Evolutionary conservation across 2,329 filamentous ascomycete species (phyloP).

Genomic region (Cladosporium oxysporum): DNA sequence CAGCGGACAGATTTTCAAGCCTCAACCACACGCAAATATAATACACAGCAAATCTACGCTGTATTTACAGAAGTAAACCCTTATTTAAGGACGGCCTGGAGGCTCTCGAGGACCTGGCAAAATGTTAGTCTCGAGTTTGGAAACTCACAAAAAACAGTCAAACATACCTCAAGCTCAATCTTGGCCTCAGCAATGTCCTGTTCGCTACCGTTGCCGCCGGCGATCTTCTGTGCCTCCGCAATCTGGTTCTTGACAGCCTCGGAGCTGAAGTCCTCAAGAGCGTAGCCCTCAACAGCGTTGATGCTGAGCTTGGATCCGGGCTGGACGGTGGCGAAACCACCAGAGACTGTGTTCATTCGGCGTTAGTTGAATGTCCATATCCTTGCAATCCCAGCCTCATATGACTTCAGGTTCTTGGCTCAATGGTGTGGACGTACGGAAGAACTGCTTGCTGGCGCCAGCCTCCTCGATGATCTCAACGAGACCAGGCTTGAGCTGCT

Average conservation of each 20-base stretch:
- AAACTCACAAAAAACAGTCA: background rate
- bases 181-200: conserved; percentile 98
- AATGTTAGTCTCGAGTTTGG: conserved; percentile 14
- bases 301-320: conserved; percentile 94
- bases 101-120: conserved; percentile 74
- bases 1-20: background rate
- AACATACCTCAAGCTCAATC: conserved; percentile 91
- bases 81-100: conserved; percentile 81
- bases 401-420: conserved; percentile 8
- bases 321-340: conserved; percentile 95
- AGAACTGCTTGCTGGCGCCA: conserved; percentile 92
- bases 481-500: conserved; percentile 96
- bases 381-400: background rate
- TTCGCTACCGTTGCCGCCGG: conserved; percentile 85
- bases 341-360: conserved; percentile 66
- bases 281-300: conserved; percentile 94
- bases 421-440: conserved; percentile 67
- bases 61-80: conserved; percentile 29
- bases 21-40: conserved; percentile 19
- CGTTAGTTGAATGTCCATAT: conserved; percentile 15
- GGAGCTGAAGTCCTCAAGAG: conserved; percentile 92
- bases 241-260: conserved; percentile 88
- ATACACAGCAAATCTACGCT: conserved; percentile 22
- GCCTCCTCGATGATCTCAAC: conserved; percentile 94
- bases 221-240: conserved; percentile 93